phyloP scores from a whole-genome alignment of 2,329 filamentous ascomycete genomes.

The Aspergillus pseudoterreus region DNA sequence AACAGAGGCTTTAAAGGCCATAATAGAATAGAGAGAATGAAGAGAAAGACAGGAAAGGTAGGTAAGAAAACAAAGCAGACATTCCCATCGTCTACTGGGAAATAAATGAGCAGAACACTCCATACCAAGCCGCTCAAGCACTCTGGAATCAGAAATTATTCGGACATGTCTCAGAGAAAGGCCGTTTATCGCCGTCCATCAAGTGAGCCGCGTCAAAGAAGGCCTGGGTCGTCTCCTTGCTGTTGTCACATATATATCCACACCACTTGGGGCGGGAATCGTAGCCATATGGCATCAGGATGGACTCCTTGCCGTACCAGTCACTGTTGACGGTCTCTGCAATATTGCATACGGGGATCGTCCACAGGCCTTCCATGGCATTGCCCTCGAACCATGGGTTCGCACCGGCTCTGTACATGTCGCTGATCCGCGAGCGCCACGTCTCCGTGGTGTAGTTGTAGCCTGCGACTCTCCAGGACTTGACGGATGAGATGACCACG shows the following conservation, averaged over 20 bases:
- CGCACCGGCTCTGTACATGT: neutral
- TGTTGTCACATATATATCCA: neutral
- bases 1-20: too few species aligned
- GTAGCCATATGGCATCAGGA: neutral
- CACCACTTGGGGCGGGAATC: neutral
- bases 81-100: too few species aligned
- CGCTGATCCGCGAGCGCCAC: neutral
- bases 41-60: too few species aligned
- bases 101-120: too few species aligned
- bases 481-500: neutral
- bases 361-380: slow-evolving; percentile 1
- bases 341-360: slow-evolving; percentile 2
- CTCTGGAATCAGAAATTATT: too few species aligned
- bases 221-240: neutral
- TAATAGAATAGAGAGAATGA: too few species aligned
- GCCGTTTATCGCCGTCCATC: neutral
- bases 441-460: neutral
- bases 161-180: too few species aligned
- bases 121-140: too few species aligned
- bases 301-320: neutral
- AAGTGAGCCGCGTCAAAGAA: neutral
- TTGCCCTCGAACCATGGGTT: slow-evolving; percentile 1
- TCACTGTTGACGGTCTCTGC: neutral
- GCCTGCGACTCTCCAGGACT: neutral
- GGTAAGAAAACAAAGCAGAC: too few species aligned